A percentile compares a stretch with the other conserved stretches of the same genome.
phyloP scores from a whole-genome alignment of 192 early-diverging fungal genomes.

The Chytriomyces sp. region DNA sequence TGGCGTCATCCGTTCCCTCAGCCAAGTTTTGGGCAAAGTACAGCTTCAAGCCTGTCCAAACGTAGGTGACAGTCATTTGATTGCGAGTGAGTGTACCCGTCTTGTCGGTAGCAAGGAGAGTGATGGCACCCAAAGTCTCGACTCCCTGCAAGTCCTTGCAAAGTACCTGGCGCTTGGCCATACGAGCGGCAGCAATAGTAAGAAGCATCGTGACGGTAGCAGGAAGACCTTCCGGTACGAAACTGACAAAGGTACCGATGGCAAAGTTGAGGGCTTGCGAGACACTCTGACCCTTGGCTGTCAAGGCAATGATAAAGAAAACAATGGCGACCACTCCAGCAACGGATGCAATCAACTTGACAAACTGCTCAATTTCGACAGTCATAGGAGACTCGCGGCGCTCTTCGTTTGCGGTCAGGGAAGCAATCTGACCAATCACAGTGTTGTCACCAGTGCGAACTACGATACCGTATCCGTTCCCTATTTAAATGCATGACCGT shows the following conservation, averaged over 20 bases:
- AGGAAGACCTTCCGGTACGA: slow-evolving; percentile 62
- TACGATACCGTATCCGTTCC: slow-evolving; percentile 57
- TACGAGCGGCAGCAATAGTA: slow-evolving; percentile 51
- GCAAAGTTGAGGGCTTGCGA: slow-evolving; percentile 48
- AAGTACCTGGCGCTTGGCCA: slow-evolving; percentile 57
- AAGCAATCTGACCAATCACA: slow-evolving; percentile 53
- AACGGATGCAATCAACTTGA: slow-evolving; percentile 80
- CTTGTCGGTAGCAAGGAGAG: slow-evolving; percentile 69
- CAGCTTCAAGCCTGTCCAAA: slow-evolving; percentile 39
- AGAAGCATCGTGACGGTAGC: slow-evolving; percentile 61
- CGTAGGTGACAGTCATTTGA: slow-evolving; percentile 56
- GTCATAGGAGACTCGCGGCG: slow-evolving; percentile 43
- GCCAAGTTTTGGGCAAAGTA: slow-evolving; percentile 73
- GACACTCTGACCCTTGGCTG: slow-evolving; percentile 52
- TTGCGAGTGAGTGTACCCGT: slow-evolving; percentile 72
- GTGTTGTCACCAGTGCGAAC: slow-evolving; percentile 55
- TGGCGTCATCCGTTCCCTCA: slow-evolving; percentile 59
- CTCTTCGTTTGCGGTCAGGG: slow-evolving; percentile 42
- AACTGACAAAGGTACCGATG: slow-evolving; percentile 57
- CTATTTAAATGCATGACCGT: not conserved
- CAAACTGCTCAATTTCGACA: slow-evolving; percentile 44
- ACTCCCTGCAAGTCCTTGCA: slow-evolving; percentile 67
- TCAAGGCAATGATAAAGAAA: slow-evolving; percentile 79
- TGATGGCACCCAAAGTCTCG: slow-evolving; percentile 66
- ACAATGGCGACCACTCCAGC: slow-evolving; percentile 75